Base-by-base conservation (phyloP, 2,329 filamentous ascomycete species). In the Nannizziopsis barbatae region DNA sequence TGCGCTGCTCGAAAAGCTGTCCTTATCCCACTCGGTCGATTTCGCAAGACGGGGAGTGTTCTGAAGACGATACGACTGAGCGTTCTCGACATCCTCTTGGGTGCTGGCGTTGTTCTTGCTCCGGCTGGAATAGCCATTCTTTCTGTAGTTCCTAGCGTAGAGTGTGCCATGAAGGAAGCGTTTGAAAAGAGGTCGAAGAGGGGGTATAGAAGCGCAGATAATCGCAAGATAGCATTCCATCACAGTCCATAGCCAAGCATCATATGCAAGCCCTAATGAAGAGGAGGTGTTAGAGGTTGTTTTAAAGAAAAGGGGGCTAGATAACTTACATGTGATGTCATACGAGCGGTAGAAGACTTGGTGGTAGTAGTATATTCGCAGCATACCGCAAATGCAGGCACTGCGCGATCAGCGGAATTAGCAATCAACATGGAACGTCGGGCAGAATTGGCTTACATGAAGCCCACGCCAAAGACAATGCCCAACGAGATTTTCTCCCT, bases 201-300 rank as follows among this genome's bases (percentile, higher is more conserved):
- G 49, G 6, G 49, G 49, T 8, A 43, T 37, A 2, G 42, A 45
- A 8, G 49, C 49, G 30, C 42, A 46, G 36, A 50, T 50, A n/a
- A 50, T 46, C n/a, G 37, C 43, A 18, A 50, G 37, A 32, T 47
- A 18, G 31, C 43, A 45, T 43, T 50, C 49, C 18, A 46, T 20
- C 1, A 37, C 18, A 12, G 43, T 46, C 30, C 37, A 50, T 14
- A 42, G 32, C 49, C 49, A 50, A 20, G 38, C 27, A 11, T 50
- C 37, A 31, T 50, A 47, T 9, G 42, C 39, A 32, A 50, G n/a
- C 38, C 43, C 49, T 50, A 20, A 15, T 12, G 17, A 20, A 5
- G n/a, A 8, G 9, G 33, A 42, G 17, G 22, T 9, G 42, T 50
- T 36, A 50, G 37, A 36, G 15, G 14, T 5, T 17, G 9, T 18